Evolutionary conservation across 495 filamentous ascomycete species (phyloP), one percentile per base, ranked within the genome.

Genomic region (Penicillium longicatenatum): DNA sequence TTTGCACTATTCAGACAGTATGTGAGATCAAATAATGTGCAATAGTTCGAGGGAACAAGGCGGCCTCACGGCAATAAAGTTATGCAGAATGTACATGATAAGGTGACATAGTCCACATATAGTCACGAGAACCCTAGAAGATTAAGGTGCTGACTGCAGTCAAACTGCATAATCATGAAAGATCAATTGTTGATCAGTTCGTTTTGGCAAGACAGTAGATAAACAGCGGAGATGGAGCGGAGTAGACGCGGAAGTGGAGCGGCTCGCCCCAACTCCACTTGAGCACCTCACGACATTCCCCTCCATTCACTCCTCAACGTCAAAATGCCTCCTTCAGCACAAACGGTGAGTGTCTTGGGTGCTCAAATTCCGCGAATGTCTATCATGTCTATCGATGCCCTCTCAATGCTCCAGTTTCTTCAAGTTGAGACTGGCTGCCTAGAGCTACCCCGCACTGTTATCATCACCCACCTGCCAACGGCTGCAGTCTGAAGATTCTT

Each of bases 301-400:
- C 52, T 42, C 37, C 46, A 57, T 37, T 39, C 35, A 56, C 58
- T 24, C 14, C 43, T 31, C 43, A 52, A 48, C 59, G 29, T 48
- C 66, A 70, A 69, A 46, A 78, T 78, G 75, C 74, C 75, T 56
- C 73, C 74, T 6, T 70, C 70, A 60, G 65, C 67, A 8, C 75
- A 77, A 62, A 78, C 75, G 47, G 75, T 76, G 65, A 71, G 70
- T 58, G 16, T 1, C 9, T 20, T 21, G 14, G 11, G 33, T 17
- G 16, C 30, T 11, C 30, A 31, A 6, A 37, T 24, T 22, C 21
- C 7, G 42, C 12, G 20, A 45, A 12, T 46, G 21, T 41, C 43
- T 48, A 44, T n/a, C 12, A 12, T 46, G 21, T 41, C 43, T 48
- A 44, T n/a, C 12, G 6, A n/a, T 46, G 21, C 30, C 31, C 19